Percentiles rank a stretch among this genome's conserved stretches.
Conservation (phyloP, 495 filamentous ascomycete genomes). For the Glarea lozoyensis region DNA sequence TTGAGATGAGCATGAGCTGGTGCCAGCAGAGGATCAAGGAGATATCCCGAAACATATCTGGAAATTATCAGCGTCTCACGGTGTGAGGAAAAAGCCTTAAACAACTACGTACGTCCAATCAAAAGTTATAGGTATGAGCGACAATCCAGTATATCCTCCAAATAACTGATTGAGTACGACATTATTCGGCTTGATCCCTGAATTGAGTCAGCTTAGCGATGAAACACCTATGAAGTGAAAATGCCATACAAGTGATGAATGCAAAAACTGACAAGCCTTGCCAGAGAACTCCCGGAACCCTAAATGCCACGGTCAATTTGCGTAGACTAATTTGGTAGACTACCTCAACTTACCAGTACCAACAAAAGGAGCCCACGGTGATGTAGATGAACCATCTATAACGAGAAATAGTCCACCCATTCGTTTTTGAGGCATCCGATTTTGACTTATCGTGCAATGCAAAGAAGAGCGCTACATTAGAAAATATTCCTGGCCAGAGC, state of each 20-base stretch:
- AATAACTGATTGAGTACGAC: constrained; percentile 24
- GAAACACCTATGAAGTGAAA: neutral
- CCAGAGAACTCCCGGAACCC: constrained; percentile 36
- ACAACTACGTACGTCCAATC: constrained; percentile 24
- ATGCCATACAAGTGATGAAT: constrained; percentile 43
- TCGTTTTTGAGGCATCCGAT: constrained; percentile 45
- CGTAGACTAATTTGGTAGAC: too few relatives aligned
- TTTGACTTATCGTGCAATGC: constrained; percentile 60
- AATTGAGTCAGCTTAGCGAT: constrained; percentile 32
- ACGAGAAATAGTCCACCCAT: constrained; percentile 57
- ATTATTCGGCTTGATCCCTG: constrained; percentile 27
- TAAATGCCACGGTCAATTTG: neutral
- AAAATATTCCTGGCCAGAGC: constrained; percentile 64
- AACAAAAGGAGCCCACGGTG: constrained; percentile 46
- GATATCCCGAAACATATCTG: constrained; percentile 43
- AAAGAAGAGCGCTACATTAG: constrained; percentile 55
- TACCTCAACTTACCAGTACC: constrained; percentile 37
- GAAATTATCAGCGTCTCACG: neutral
- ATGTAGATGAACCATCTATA: constrained; percentile 57
- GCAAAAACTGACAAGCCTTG: constrained; percentile 51
- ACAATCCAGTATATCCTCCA: constrained; percentile 51
- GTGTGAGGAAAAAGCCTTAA: constrained; percentile 34
- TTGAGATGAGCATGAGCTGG: constrained; percentile 50
- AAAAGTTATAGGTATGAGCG: constrained; percentile 42
- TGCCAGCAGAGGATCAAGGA: constrained; percentile 51